A percentile compares a stretch with the other conserved stretches of the same genome.
phyloP scores from a whole-genome alignment of 1,139 yeast genomes.

The Pichia sp. region DNA sequence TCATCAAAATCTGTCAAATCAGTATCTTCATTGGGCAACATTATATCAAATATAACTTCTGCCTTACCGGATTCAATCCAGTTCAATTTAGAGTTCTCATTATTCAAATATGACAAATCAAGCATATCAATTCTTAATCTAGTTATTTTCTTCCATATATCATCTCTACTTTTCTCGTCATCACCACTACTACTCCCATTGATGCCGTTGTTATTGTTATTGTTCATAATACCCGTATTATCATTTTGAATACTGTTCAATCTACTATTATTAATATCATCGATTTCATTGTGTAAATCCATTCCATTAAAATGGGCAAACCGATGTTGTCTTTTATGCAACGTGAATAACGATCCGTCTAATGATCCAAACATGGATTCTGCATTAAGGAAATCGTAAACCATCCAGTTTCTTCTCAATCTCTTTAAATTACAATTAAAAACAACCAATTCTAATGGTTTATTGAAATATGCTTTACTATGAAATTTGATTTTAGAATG shows the following conservation, averaged over 20 bases:
- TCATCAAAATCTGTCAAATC: slow-evolving; percentile 3
- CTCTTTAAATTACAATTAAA: slow-evolving; percentile 62
- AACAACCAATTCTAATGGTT: slow-evolving; percentile 47
- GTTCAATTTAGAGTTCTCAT: slow-evolving; percentile 45
- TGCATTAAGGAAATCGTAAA: slow-evolving; percentile 64
- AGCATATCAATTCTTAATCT: slow-evolving; percentile 61
- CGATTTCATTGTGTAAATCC: slow-evolving; percentile 21
- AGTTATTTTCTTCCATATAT: slow-evolving; percentile 47
- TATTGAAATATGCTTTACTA: slow-evolving; percentile 14
- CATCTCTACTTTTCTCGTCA: slow-evolving; percentile 14
- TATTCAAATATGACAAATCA: slow-evolving; percentile 38
- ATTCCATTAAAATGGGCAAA: slow-evolving; percentile 33
- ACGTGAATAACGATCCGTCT: slow-evolving; percentile 66
- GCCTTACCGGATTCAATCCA: slow-evolving; percentile 69
- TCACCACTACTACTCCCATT: too few species aligned
- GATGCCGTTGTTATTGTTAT: too few species aligned
- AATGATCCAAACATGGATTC: slow-evolving; percentile 65
- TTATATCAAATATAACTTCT: slow-evolving; percentile 62
- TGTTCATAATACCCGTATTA: slow-evolving; percentile 27
- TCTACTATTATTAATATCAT: slow-evolving; percentile 26
- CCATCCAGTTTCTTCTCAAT: slow-evolving; percentile 49
- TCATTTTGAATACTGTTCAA: slow-evolving; percentile 18
- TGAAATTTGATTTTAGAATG: slow-evolving; percentile 43
- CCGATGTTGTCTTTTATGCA: slow-evolving; percentile 54
- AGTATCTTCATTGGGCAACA: slow-evolving; percentile 46